Evolutionary conservation across 192 early-diverging fungal genomes (phyloP), one percentile per base, ranked within the genome.

Genomic region (Lunasporangiospora selenospora): DNA sequence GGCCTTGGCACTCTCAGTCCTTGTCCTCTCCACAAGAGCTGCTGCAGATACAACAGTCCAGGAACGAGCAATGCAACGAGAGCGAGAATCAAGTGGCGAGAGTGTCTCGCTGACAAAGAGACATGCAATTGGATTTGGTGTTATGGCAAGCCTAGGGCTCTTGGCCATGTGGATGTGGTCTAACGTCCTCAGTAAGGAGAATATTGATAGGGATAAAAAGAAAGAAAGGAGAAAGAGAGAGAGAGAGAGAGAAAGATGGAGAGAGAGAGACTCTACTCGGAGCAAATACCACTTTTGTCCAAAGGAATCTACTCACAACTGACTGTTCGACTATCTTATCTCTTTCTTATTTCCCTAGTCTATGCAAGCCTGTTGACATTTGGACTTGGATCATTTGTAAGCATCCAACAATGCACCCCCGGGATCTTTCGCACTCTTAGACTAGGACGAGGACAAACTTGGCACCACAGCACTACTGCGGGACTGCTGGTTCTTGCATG

Each of bases 81-180:
- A 61, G 34, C 65, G 60, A 47, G 62, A 73, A 46, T 67, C 65
- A 32, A 48, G n/a, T 15, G 76, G 76, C 8, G 62, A 65, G 50
- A 55, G 62, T 8, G 53, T 73, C 2, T 42, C 58, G 5, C 24
- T 78, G 23, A 73, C 66, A 4, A 69, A 62, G 29, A 31, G 39
- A 5, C 76, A 78, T 64, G 76, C 76, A 2, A 34, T 71, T 13
- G 76, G 62, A 4, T 78, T 78, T 21, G 67, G 53, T 24, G 40
- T 69, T 42, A 49, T 66, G 52, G 76, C 76, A 11, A 78, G 76
- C 29, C 41, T 70, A n/a, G 76, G 76, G 3, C 56, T 77, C 12
- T 36, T 77, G 13, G 67, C 67, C 32, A 70, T 77, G 67, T 77
- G 67, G 67, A 46, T 63, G 62, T 77, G 59, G 53, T 58, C 76